Evolutionary conservation across 2,329 filamentous ascomycete species (phyloP).

Genomic region (Pestalotiopsis sp.): DNA sequence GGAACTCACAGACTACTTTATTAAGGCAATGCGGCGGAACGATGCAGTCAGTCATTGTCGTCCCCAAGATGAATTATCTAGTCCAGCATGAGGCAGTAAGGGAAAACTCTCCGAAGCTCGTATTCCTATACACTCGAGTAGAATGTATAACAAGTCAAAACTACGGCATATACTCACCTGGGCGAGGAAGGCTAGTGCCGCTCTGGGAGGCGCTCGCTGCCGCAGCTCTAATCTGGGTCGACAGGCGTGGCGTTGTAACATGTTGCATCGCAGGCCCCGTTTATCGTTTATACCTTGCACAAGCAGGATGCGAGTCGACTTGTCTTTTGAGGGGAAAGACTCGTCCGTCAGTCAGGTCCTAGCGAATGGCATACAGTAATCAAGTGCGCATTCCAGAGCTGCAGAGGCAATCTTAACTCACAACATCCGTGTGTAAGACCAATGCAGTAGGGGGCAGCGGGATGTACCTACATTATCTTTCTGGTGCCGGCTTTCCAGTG

Average conservation of each 20-base stretch:
- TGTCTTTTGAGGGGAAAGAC: background rate
- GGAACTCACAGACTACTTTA: conserved; percentile 5
- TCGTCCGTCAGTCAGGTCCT: background rate
- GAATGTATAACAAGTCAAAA: background rate
- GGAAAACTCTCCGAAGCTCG: background rate
- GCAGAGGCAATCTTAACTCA: background rate
- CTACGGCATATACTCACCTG: background rate
- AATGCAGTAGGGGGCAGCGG: background rate
- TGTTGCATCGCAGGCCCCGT: background rate
- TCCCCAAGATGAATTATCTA: background rate
- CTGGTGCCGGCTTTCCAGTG: background rate
- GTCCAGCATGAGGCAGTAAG: background rate
- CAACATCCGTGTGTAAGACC: background rate
- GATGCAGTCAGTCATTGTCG: background rate
- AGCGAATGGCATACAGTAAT: background rate
- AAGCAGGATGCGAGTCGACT: background rate
- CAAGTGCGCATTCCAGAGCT: background rate
- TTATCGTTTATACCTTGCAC: background rate
- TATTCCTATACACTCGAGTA: background rate
- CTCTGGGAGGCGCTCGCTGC: background rate
- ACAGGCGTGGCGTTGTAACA: background rate
- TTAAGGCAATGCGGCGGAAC: background rate
- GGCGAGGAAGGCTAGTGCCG: background rate
- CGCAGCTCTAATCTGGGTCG: background rate
- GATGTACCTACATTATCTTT: background rate